These are phyloP conservation scores for Scytalidium lignicola DNA, from an alignment of 2,329 filamentous ascomycete species.

Conservation along the genomic window DNA sequence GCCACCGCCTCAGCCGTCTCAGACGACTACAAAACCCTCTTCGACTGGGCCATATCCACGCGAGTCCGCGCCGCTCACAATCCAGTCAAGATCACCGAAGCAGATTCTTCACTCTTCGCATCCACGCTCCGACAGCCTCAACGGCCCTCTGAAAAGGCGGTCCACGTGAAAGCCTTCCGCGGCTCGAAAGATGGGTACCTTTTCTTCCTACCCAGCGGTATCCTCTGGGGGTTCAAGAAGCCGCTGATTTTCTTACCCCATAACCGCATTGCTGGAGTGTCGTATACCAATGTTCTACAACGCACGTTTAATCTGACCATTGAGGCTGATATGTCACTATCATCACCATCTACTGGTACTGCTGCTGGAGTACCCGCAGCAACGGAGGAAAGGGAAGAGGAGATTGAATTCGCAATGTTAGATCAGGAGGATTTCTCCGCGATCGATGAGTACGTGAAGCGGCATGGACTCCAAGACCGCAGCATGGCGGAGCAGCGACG, in stretches of 20 bases:
- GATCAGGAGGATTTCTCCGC: constrained; percentile 63
- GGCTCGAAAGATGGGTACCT: constrained; percentile 65
- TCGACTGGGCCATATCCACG: constrained; percentile 55
- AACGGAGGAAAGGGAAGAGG: constrained; percentile 44
- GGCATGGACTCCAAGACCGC: constrained; percentile 57
- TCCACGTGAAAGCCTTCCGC: constrained; percentile 61
- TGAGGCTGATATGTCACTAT: constrained; percentile 44
- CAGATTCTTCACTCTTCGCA: constrained; percentile 53
- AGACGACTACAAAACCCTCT: constrained; percentile 52
- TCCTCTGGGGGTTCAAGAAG: constrained; percentile 68
- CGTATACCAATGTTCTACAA: constrained; percentile 62
- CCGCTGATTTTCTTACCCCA: constrained; percentile 60
- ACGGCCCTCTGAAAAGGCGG: constrained; percentile 54
- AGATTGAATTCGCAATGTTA: constrained; percentile 64
- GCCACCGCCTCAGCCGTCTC: constrained; percentile 47
- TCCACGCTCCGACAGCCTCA: constrained; percentile 52
- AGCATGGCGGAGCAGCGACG: constrained; percentile 65
- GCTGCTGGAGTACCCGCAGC: too few species aligned
- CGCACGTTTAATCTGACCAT: constrained; percentile 65
- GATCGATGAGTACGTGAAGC: constrained; percentile 60
- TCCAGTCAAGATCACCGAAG: constrained; percentile 41
- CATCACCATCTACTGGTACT: constrained; percentile 21
- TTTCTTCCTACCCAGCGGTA: constrained; percentile 62
- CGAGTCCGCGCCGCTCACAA: constrained; percentile 44
- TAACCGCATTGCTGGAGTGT: constrained; percentile 55